Evolutionary conservation across 2,329 filamentous ascomycete genomes (phyloP).

Genomic region (Calonectria pseudoreteaudii): DNA sequence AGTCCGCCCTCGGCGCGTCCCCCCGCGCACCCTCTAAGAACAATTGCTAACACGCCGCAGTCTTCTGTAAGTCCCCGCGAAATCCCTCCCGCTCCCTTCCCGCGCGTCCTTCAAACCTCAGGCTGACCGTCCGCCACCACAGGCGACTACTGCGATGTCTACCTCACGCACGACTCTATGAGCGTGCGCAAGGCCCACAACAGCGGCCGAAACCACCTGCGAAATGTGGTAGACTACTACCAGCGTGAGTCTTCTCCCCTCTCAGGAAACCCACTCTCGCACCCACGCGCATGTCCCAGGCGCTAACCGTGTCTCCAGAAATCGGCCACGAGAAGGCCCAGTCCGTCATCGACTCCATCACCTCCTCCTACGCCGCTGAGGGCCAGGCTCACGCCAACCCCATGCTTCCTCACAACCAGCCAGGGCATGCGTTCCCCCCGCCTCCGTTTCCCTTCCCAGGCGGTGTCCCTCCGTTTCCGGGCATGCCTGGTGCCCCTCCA

Average conservation of each 20-base stretch:
- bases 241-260: constrained; percentile 73
- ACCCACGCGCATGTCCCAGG: constrained; percentile 6
- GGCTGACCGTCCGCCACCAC: constrained; percentile 45
- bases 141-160: constrained; percentile 99
- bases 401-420: constrained; percentile 79
- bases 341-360: constrained; percentile 98
- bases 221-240: constrained; percentile 99
- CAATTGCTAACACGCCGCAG: constrained; percentile 50
- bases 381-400: constrained; percentile 89
- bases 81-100: constrained; percentile 13
- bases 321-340: constrained; percentile 99
- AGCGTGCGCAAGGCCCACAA: constrained; percentile 99
- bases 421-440: constrained; percentile 63
- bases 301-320: constrained; percentile 63
- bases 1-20: constrained; percentile 52
- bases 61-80: constrained; percentile 38
- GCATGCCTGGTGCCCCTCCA: constrained; percentile 58
- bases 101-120: constrained; percentile 25
- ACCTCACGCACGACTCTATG: constrained; percentile 99
- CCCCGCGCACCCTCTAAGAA: constrained; percentile 4
- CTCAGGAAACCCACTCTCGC: background rate
- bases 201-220: constrained; percentile 93
- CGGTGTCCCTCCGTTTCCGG: constrained; percentile 68
- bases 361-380: constrained; percentile 92
- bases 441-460: constrained; percentile 72